Conservation (phyloP, 2,329 filamentous ascomycete genomes). For the Paramyrothecium sp. region DNA sequence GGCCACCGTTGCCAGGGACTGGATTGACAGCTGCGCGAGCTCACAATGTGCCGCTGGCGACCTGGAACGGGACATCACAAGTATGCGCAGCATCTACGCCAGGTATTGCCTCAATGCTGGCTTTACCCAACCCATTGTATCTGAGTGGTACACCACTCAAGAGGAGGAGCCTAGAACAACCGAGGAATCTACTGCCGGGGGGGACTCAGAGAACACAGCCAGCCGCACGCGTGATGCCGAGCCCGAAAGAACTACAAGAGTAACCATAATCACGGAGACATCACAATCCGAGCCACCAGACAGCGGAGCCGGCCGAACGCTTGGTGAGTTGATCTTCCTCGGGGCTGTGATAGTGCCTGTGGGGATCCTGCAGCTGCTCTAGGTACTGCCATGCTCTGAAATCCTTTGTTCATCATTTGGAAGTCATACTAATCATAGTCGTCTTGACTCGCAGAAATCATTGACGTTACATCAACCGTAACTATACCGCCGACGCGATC, state of each 20-base stretch:
- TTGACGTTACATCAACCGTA: neutral
- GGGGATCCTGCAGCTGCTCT: constrained; percentile 16
- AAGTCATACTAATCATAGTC: neutral
- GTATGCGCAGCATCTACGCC: neutral
- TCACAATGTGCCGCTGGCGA: neutral
- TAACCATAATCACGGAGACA: constrained; percentile 9
- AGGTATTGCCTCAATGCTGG: neutral
- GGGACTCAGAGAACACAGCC: neutral
- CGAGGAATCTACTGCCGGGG: neutral
- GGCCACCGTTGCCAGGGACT: neutral
- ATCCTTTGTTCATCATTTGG: constrained; percentile 2
- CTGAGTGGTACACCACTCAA: neutral
- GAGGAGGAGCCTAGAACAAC: neutral
- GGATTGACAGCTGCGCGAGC: neutral
- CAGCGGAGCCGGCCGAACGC: constrained; percentile 47
- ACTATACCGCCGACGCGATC: neutral
- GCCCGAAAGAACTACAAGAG: neutral
- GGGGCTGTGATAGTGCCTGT: constrained; percentile 37
- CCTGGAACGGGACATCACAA: neutral
- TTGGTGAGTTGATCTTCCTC: constrained; percentile 46
- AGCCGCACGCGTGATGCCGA: neutral
- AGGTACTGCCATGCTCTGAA: constrained; percentile 4
- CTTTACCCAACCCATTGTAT: neutral
- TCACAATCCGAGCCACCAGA: constrained; percentile 51
- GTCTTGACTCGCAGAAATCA: constrained; percentile 1